Evolutionary conservation across 768 basidiomycete species (phyloP), one percentile per base, ranked within the genome.

Genomic region (Boletus rex-veris): DNA sequence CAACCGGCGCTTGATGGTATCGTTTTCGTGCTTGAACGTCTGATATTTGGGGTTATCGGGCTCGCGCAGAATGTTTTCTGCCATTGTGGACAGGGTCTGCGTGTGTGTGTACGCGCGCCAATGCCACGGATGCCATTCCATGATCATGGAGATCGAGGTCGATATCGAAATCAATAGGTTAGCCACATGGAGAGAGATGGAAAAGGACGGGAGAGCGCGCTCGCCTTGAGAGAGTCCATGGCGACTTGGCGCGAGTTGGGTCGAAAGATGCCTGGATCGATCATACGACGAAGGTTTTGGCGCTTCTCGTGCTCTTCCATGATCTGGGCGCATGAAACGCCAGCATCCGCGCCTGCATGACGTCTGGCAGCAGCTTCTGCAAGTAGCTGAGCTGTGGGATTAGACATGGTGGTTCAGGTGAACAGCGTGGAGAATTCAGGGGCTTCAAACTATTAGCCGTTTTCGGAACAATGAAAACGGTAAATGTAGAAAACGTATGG

Each of bases 231-330:
- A 51, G 88, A 79, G 53, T 78, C 76, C 58, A 80, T 65, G 2
- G 85, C 84, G 49, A 80, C 74, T 46, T 79, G 79, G 57, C 79
- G 80, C 12, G 84, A 68, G 65, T 91, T 91, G 6, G 82, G 86
- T 3, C 90, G 80, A 47, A 80, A 62, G 60, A 92, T 91, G 14
- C 88, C 89, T 42, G 88, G 88, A 61, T 92, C 87, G 54, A 92
- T 78, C 54, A 92, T 74, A 37, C 90, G 77, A 41, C 90, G 79
- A 67, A 92, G 91, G 52, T 75, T 74, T 64, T 86, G 88, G 39
- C 85, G 81, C 50, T 77, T 80, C 49, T 86, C 86, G 59, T 86
- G 82, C 56, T 90, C 80, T 56, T 75, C 74, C 33, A 53, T 53
- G 36, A 60, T 58, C 41, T 60, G 64, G 14, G 58, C 26, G 24